Evolutionary conservation across 345 rosid species (phyloP).

Genomic region (Rhizophora apiculata): DNA sequence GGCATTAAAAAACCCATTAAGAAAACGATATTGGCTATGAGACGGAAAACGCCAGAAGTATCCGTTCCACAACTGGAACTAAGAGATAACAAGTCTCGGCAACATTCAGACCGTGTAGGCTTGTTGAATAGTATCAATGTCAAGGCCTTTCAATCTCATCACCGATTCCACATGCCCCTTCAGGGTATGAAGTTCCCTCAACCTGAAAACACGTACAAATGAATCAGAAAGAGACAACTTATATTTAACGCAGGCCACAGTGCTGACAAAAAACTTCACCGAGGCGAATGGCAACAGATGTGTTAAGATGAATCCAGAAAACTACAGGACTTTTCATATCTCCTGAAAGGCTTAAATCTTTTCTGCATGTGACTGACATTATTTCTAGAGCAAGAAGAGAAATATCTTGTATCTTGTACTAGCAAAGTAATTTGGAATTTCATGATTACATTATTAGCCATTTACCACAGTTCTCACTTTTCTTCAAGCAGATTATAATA

Average conservation of each 20-base stretch:
- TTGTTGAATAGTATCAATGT: slow-evolving; percentile 14
- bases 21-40: too few species aligned
- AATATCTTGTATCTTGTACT: too few species aligned
- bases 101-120: slow-evolving; percentile 3
- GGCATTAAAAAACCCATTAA: too few species aligned
- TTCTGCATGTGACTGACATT: not conserved
- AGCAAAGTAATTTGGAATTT: too few species aligned
- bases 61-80: too few species aligned
- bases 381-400: not conserved
- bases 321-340: not conserved
- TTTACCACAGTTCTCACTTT: not conserved
- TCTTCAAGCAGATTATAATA: not conserved
- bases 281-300: not conserved
- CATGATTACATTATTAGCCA: too few species aligned
- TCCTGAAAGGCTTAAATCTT: not conserved
- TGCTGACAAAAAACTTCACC: not conserved
- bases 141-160: slow-evolving; percentile 12
- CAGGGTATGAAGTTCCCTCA: slow-evolving; percentile 13
- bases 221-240: not conserved
- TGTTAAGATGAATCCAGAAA: not conserved
- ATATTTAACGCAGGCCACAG: not conserved
- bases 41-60: too few species aligned
- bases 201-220: slow-evolving; percentile 4
- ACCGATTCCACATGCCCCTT: slow-evolving; percentile 20
- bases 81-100: too few species aligned